Evolutionary conservation across 2,329 filamentous ascomycete genomes (phyloP).

Genomic region (Penicillium sp.): DNA sequence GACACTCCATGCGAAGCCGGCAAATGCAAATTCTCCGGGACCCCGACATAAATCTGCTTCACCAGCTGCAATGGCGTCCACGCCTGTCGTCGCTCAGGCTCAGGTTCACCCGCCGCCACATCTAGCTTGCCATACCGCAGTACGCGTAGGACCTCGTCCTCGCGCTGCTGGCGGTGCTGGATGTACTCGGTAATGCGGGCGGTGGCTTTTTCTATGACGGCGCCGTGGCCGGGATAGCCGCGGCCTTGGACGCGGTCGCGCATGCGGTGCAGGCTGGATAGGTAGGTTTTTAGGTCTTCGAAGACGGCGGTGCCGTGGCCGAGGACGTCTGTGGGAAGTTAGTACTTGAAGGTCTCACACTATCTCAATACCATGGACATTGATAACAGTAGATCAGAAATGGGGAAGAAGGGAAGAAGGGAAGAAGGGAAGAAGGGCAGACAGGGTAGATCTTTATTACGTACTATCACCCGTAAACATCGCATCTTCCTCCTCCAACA

Average conservation of each 20-base stretch:
- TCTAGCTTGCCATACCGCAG: slow-evolving; percentile 56
- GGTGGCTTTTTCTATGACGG: slow-evolving; percentile 74
- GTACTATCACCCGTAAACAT: slow-evolving; percentile 84
- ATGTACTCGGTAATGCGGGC: slow-evolving; percentile 83
- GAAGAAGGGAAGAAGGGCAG: too few species aligned
- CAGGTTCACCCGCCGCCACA: slow-evolving; percentile 38
- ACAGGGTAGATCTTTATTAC: slow-evolving; percentile 23
- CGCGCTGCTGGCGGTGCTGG: slow-evolving; percentile 76
- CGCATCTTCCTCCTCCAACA: slow-evolving; percentile 76
- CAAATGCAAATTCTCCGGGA: slow-evolving; percentile 74
- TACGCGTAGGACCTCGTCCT: slow-evolving; percentile 75
- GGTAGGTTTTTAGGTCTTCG: slow-evolving; percentile 73
- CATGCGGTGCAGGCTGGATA: slow-evolving; percentile 74
- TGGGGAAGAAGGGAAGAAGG: too few species aligned
- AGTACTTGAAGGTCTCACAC: background rate
- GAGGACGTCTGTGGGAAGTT: slow-evolving; percentile 63
- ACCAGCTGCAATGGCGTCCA: slow-evolving; percentile 84
- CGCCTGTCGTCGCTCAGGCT: slow-evolving; percentile 43
- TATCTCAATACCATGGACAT: background rate
- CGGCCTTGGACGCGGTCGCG: slow-evolving; percentile 62
- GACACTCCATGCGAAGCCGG: slow-evolving; percentile 77
- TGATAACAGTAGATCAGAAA: background rate
- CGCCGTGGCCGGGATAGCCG: slow-evolving; percentile 88
- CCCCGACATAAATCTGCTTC: slow-evolving; percentile 82
- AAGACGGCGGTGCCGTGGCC: slow-evolving; percentile 88